Conservation (phyloP, 2,329 filamentous ascomycete species). For the Colletotrichum euphorbiae region DNA sequence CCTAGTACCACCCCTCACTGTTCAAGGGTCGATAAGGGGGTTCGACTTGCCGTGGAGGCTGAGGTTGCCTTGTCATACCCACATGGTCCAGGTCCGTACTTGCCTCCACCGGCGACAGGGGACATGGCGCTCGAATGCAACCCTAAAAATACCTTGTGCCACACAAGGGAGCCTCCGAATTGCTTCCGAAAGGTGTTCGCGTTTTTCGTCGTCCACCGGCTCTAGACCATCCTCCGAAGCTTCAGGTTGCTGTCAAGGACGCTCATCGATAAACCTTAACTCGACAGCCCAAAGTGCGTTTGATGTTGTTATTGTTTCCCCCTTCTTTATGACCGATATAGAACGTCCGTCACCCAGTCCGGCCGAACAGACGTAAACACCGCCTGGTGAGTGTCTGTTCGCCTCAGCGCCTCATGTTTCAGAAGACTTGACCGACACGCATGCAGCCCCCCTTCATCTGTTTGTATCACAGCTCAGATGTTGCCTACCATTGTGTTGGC, state of each 20-base stretch:
- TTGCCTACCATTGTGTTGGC: constrained; percentile 16
- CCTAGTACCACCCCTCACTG: constrained; percentile 10
- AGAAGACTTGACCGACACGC: constrained; percentile 35
- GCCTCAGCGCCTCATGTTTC: constrained; percentile 40
- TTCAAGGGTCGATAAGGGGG: constrained; percentile 22
- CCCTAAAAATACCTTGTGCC: constrained; percentile 35
- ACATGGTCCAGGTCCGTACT: constrained; percentile 22
- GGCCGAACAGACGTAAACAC: constrained; percentile 32
- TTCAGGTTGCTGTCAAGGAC: constrained; percentile 34
- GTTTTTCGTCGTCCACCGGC: constrained; percentile 4
- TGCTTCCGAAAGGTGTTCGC: constrained; percentile 25
- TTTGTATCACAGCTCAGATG: constrained; percentile 24
- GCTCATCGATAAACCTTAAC: constrained; percentile 1
- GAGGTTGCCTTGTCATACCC: constrained; percentile 34
- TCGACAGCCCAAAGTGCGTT: neutral
- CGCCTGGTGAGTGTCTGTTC: constrained; percentile 37
- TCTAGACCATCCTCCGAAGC: constrained; percentile 23
- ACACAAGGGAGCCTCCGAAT: constrained; percentile 24
- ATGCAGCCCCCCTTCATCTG: constrained; percentile 36
- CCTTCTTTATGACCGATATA: constrained; percentile 27
- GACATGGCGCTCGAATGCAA: constrained; percentile 19
- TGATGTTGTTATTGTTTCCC: constrained; percentile 2
- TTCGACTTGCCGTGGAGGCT: constrained; percentile 24
- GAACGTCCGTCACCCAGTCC: constrained; percentile 12
- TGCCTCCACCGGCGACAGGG: constrained; percentile 16